Evolutionary conservation across 805 yeast species (phyloP), one percentile per base, ranked within the genome.

Genomic region (Wickerhamiella shivajii): DNA sequence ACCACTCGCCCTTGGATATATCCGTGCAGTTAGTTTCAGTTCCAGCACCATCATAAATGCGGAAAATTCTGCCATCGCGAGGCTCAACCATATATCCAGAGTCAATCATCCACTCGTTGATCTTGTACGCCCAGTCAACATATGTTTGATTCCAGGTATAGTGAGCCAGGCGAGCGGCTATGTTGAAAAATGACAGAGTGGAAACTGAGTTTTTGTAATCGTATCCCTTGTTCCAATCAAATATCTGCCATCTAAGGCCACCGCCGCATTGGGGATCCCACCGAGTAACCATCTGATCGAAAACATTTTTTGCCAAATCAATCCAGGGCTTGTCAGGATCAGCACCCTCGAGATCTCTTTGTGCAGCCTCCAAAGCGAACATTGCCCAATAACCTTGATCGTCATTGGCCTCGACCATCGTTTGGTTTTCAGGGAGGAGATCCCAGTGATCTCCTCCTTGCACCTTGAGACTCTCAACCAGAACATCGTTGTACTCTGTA

Each of bases 341-440:
- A 1, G 83, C 79, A 45, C 77, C 75, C 4, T 77, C 61, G 53
- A 80, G 79, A 57, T 76, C 75, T 51, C 76, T 64, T 49, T 79
- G 93, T 2, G 79, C 73, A 1, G 92, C 92, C 15, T 66, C 71
- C 74, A 79, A 70, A 3, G 64, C 85, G 2, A 84, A 76, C 29
- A 80, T 60, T 1, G 90, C 93, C 93, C 93, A 79, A 50, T 79
- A 76, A 0, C 77, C 90, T 56, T 79, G 93, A 61, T 79, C 93
- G 62, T 79, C 93, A 49, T 79, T 79, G 55, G 93, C 93, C 55
- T 79, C 90, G 3, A 85, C 72, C 6, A 74, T 66, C 5, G 81
- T 66, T 51, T 79, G 87, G 56, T 78, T 79, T 28, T 71, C 55
- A 2, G 93, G 92, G 41, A 77, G 66, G 53, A 74, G 80, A 52